Conservation (phyloP, 2,329 filamentous ascomycete species). For the Basipetospora chlamydospora region DNA sequence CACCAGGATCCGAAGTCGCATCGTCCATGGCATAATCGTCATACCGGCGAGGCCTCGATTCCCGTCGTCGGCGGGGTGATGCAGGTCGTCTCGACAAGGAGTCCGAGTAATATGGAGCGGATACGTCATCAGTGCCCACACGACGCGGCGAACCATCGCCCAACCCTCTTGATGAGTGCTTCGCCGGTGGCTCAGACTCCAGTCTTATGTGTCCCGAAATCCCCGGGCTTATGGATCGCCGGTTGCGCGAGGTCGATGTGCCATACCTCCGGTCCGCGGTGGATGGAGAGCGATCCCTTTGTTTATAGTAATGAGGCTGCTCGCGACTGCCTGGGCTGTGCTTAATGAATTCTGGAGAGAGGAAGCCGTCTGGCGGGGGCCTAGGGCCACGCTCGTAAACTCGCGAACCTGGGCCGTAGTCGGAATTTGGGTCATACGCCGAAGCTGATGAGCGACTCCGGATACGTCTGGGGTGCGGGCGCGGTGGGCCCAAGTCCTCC, state of each 20-base stretch:
- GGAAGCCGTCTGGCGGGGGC: slow-evolving; percentile 18
- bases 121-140: too few relatives aligned
- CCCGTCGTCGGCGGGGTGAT: slow-evolving; percentile 1
- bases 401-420: not conserved
- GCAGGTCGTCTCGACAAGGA: not conserved
- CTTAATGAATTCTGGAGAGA: slow-evolving; percentile 29
- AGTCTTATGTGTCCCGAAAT: slow-evolving; percentile 14
- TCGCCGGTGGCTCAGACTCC: slow-evolving; percentile 14
- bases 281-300: not conserved
- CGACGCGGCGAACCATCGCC: slow-evolving; percentile 3
- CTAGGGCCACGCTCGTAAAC: not conserved
- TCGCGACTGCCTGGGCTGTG: slow-evolving; percentile 26
- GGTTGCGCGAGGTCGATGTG: slow-evolving; percentile 6
- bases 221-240: slow-evolving; percentile 13
- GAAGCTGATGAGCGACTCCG: slow-evolving; percentile 4
- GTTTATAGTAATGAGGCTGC: slow-evolving; percentile 21
- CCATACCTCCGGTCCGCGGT: not conserved
- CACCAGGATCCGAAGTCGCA: not conserved
- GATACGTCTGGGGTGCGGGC: not conserved
- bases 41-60: not conserved
- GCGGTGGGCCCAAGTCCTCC: not conserved
- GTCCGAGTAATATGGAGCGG: too few relatives aligned
- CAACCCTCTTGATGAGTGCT: slow-evolving; percentile 17
- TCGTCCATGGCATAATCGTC: not conserved
- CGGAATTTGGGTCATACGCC: not conserved